These are phyloP conservation scores for Leishmania braziliensis DNA, from an alignment of 208 protist genomes.

Conservation along the genomic window DNA sequence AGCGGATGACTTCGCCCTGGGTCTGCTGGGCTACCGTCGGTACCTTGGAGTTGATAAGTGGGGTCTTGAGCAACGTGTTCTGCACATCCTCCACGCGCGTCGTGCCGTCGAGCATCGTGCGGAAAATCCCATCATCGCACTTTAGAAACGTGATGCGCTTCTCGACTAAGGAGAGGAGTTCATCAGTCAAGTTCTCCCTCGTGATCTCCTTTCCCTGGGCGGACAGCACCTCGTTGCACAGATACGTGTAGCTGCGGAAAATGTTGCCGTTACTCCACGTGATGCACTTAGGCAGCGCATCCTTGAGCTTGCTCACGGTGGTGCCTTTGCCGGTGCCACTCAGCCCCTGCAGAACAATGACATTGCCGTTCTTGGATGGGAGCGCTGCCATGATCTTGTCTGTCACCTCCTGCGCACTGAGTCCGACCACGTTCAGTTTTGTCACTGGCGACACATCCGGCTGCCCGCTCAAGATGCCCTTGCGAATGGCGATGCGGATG, in stretches of 20 bases:
- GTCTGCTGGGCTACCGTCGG: conserved; percentile 90
- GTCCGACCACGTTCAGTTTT: conserved; percentile 73
- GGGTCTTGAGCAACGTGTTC: conserved; percentile 89
- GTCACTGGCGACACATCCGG: conserved; percentile 37
- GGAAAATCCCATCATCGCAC: conserved; percentile 54
- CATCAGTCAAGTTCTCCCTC: conserved; percentile 55
- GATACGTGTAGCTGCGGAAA: conserved; percentile 90
- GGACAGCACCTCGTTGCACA: conserved; percentile 64
- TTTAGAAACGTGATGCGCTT: conserved; percentile 75
- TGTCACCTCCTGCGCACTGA: conserved; percentile 76
- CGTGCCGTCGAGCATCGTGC: conserved; percentile 71
- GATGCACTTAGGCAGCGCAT: conserved; percentile 74
- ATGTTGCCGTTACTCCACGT: conserved; percentile 94
- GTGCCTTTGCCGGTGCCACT: conserved; percentile 93
- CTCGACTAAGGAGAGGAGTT: conserved; percentile 59
- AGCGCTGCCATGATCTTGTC: conserved; percentile 68
- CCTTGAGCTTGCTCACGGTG: conserved; percentile 78
- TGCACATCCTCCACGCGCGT: conserved; percentile 78
- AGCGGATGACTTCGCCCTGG: conserved; percentile 92
- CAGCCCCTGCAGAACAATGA: conserved; percentile 90
- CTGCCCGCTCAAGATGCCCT: conserved; percentile 69
- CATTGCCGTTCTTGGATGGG: conserved; percentile 68
- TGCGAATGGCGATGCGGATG: conserved; percentile 72
- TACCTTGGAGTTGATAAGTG: conserved; percentile 72
- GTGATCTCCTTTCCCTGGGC: conserved; percentile 51